These are phyloP conservation scores for Rhodamnia rubescens DNA, from an alignment of 345 rosid species.

Conservation along the genomic window DNA sequence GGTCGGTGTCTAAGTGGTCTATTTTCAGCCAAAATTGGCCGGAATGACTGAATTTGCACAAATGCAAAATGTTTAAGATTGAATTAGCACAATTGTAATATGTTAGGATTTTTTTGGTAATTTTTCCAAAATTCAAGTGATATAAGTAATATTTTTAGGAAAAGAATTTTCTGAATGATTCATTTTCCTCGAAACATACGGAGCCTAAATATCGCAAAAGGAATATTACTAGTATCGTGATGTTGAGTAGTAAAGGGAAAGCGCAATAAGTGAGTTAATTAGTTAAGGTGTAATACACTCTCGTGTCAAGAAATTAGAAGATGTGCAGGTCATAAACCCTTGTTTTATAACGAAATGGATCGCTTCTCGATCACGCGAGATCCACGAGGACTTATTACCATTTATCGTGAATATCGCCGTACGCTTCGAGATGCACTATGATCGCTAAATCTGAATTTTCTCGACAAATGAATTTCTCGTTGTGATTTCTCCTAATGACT, in stretches of 20 bases:
- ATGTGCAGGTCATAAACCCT: neutral
- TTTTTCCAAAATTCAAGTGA: too few relatives aligned
- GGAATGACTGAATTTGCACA: too few relatives aligned
- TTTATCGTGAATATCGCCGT: neutral
- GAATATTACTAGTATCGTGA: neutral
- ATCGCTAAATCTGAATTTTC: neutral
- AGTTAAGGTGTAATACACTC: neutral
- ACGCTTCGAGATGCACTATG: accelerated
- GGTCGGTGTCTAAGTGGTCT: too few relatives aligned
- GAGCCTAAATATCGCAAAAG: neutral
- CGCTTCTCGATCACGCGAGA: neutral
- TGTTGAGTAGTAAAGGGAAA: neutral
- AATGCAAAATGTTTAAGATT: too few relatives aligned
- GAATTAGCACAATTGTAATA: too few relatives aligned
- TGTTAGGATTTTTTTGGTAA: too few relatives aligned
- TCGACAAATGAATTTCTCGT: neutral
- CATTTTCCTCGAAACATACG: too few relatives aligned
- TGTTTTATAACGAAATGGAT: neutral
- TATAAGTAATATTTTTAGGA: too few relatives aligned
- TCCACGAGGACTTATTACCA: neutral
- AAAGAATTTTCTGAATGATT: too few relatives aligned
- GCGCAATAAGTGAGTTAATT: neutral
- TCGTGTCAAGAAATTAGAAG: neutral
- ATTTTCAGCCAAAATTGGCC: too few relatives aligned
- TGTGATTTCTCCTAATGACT: too few relatives aligned